Percentiles rank a stretch among this genome's conserved stretches.
These are phyloP conservation scores for Penicillium coprophilum DNA, from an alignment of 495 filamentous ascomycete species.

Conservation along the genomic window DNA sequence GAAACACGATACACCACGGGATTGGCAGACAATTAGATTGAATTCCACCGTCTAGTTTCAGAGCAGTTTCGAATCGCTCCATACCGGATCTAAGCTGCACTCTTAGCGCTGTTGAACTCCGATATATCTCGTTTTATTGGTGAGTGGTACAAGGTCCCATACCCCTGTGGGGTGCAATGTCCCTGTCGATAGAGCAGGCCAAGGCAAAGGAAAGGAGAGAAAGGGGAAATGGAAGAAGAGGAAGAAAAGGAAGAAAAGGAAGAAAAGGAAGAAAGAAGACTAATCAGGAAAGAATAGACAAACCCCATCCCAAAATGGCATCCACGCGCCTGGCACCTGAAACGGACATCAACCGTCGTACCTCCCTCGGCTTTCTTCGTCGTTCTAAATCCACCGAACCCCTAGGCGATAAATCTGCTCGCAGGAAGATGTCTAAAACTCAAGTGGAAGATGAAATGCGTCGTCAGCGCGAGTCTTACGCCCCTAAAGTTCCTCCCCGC, in stretches of 20 bases:
- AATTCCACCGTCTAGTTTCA: not conserved
- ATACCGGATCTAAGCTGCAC: not conserved
- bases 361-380: slow-evolving; percentile 65
- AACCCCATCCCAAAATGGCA: slow-evolving; percentile 20
- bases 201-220: not conserved
- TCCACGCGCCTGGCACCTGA: slow-evolving; percentile 24
- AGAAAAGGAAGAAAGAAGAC: not conserved
- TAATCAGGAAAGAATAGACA: slow-evolving; percentile 6
- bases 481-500: slow-evolving; percentile 71
- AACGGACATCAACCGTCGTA: slow-evolving; percentile 31
- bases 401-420: slow-evolving; percentile 46
- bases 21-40: slow-evolving; percentile 13
- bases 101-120: not conserved
- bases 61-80: slow-evolving; percentile 7
- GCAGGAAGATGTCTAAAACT: slow-evolving; percentile 63
- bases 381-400: slow-evolving; percentile 77
- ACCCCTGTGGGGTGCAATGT: slow-evolving; percentile 4
- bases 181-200: not conserved
- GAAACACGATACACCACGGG: slow-evolving; percentile 3
- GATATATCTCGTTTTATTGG: slow-evolving; percentile 7
- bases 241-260: not conserved
- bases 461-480: slow-evolving; percentile 63
- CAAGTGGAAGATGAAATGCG: slow-evolving; percentile 65
- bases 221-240: not conserved
- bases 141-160: not conserved